Base-by-base conservation (phyloP, 768 basidiomycete species). In the Infundibulicybe gibba region DNA sequence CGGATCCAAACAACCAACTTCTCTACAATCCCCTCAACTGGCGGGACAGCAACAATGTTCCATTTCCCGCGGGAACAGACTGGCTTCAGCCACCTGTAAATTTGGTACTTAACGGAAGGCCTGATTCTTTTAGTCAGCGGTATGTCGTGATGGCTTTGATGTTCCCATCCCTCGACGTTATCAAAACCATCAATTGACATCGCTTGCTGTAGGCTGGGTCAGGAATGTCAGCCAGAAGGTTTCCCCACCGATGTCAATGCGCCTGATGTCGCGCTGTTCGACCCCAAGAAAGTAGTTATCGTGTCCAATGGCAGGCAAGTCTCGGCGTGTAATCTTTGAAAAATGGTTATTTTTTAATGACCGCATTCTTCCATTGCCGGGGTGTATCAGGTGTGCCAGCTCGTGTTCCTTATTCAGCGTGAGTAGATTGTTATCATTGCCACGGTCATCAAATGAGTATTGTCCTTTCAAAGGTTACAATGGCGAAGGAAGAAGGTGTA, bases 401-500 rank as follows among this genome's bases (percentile, higher is more conserved):
- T 73, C 74, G 11, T 75, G 75, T 52, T 72, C 72, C 6, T 50
- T 74, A 17, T 75, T 76, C 58, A 71, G 71, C 48, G 72, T 74
- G 44, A 40, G 67, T 64, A 17, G 40, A 52, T 21, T 61, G 59
- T 54, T 52, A 6, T 10, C 49, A 5, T 12, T 32, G 8, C 17
- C 15, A 40, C 30, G 20, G 12, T 3, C 21, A 32, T 39, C 32
- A 14, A 17, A 37, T 20, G 17, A 16, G 37, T 15, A 45, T 31
- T 30, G 13, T 10, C 17, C 40, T 19, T 31, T 32, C 48, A 16
- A 20, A 81, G 79, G 75, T 81, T 50, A 77, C 79, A 17, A 80
- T 84, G 79, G 60, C 73, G 0, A 83, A 82, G 58, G 63, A 71
- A 34, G 78, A 83, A 49, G 78, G 79, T 30, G 74, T 71, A 19